A percentile compares a stretch with the other conserved stretches of the same genome.
These are phyloP conservation scores for Candida caryicola DNA, from an alignment of 805 yeast genomes.

Conservation along the genomic window DNA sequence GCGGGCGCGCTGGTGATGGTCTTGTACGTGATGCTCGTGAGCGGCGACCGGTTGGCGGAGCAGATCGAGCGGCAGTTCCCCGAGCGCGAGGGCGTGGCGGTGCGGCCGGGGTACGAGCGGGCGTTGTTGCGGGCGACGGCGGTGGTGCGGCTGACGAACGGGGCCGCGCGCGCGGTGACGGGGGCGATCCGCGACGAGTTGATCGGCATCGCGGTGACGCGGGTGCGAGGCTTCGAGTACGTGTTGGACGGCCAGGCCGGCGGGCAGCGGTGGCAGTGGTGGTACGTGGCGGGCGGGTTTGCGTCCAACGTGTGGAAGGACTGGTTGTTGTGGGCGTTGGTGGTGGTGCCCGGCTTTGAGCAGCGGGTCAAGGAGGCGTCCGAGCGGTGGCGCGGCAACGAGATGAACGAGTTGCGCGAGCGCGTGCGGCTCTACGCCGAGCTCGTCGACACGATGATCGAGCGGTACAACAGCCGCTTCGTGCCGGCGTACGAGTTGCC, in stretches of 20 bases:
- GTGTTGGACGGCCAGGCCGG: constrained; percentile 7
- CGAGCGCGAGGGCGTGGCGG: background rate
- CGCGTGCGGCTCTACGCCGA: constrained; percentile 7
- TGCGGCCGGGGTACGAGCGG: background rate
- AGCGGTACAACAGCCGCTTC: constrained; percentile 8
- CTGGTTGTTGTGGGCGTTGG: constrained; percentile 12
- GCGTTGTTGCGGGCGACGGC: constrained; percentile 1
- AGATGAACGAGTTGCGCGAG: constrained; percentile 14
- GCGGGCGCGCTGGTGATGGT: background rate
- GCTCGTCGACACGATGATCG: constrained; percentile 9
- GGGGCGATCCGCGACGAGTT: constrained; percentile 9
- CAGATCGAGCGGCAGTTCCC: constrained; percentile 10
- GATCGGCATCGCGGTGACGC: constrained; percentile 12
- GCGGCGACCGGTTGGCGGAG: constrained; percentile 10
- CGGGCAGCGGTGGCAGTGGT: constrained; percentile 2
- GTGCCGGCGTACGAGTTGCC: constrained; percentile 8
- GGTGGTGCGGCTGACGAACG: background rate
- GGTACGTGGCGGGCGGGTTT: constrained; percentile 8
- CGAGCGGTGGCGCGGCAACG: constrained; percentile 16
- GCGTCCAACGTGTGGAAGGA: constrained; percentile 20
- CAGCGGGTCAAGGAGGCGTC: constrained; percentile 10
- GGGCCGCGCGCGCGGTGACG: background rate
- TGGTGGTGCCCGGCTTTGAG: constrained; percentile 17
- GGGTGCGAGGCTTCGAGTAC: constrained; percentile 24
- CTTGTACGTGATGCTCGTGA: constrained; percentile 10